Percentiles rank a stretch among this genome's conserved stretches.
Evolutionary conservation across 768 basidiomycete species (phyloP).

Genomic region (Hemileccinum rubropunctum): DNA sequence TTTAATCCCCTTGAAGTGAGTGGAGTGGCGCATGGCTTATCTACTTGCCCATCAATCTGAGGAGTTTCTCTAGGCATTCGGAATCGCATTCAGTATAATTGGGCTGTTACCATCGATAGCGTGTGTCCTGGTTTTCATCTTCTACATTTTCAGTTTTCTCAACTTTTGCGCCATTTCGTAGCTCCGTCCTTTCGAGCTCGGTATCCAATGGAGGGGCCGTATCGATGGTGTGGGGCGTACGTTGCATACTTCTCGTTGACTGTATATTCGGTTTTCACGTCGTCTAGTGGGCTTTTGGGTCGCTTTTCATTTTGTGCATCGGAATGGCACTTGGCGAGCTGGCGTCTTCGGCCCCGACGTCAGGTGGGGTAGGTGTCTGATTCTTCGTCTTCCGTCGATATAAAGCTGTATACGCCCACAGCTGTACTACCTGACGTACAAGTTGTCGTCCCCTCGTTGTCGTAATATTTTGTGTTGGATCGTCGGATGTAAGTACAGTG

Average conservation of each 20-base stretch:
- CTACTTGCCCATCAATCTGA: background rate
- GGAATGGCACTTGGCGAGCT: conserved; percentile 39
- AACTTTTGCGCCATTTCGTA: conserved; percentile 9
- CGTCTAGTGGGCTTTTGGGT: conserved; percentile 35
- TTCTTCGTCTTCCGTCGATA: background rate
- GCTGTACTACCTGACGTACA: conserved; percentile 67
- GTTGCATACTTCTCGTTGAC: conserved; percentile 3
- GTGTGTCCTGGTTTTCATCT: conserved; percentile 30
- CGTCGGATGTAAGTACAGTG: conserved; percentile 51
- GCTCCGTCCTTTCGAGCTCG: conserved; percentile 41
- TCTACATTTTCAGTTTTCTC: background rate
- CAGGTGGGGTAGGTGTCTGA: conserved; percentile 31
- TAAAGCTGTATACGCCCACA: conserved; percentile 10
- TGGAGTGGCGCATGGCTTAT: background rate
- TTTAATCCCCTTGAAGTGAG: conserved; percentile 30
- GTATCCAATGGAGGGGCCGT: conserved; percentile 46
- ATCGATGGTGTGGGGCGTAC: conserved; percentile 42
- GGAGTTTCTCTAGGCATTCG: conserved; percentile 52
- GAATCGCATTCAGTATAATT: conserved; percentile 66
- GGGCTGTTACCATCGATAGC: conserved; percentile 64
- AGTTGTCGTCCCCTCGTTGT: conserved; percentile 50
- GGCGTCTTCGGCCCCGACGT: conserved; percentile 38
- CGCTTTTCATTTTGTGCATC: conserved; percentile 35
- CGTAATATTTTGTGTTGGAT: conserved; percentile 61
- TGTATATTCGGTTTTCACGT: background rate